These are phyloP conservation scores for Tricharina praecox DNA, from an alignment of 495 filamentous ascomycete species.

Conservation along the genomic window DNA sequence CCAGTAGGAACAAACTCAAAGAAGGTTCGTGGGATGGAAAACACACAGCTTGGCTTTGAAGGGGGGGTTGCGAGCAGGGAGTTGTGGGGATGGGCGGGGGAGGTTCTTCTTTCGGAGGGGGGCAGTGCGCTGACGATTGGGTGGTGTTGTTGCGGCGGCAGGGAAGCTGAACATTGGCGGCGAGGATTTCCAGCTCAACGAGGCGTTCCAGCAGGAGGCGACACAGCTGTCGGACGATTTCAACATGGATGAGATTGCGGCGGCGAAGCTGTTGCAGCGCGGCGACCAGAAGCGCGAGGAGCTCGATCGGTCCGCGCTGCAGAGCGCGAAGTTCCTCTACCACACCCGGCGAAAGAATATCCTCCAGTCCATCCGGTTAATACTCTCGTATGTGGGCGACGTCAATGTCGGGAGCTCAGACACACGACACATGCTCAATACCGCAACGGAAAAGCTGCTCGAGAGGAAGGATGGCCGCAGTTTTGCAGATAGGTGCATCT, in stretches of 20 bases:
- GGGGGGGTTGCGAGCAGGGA: not conserved
- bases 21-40: conserved; percentile 32
- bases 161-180: conserved; percentile 55
- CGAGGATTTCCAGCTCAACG: conserved; percentile 63
- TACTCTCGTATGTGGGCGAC: conserved; percentile 47
- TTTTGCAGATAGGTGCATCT: conserved; percentile 52
- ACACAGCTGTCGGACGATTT: conserved; percentile 69
- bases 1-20: conserved; percentile 35
- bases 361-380: conserved; percentile 64
- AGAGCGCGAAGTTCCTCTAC: conserved; percentile 64
- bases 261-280: conserved; percentile 53
- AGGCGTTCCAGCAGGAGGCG: conserved; percentile 64
- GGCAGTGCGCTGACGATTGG: not conserved
- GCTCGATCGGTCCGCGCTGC: conserved; percentile 49
- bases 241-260: conserved; percentile 74
- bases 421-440: conserved; percentile 29
- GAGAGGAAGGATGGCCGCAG: conserved; percentile 19
- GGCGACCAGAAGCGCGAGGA: conserved; percentile 45
- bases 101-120: no score
- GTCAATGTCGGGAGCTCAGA: conserved; percentile 36
- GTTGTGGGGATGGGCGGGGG: no score
- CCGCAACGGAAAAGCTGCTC: conserved; percentile 29
- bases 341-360: conserved; percentile 63
- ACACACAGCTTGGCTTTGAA: not conserved
- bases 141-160: conserved; percentile 22